Evolutionary conservation across 257 asterid genomes (phyloP).

Genomic region (Thymus mandschuricus): DNA sequence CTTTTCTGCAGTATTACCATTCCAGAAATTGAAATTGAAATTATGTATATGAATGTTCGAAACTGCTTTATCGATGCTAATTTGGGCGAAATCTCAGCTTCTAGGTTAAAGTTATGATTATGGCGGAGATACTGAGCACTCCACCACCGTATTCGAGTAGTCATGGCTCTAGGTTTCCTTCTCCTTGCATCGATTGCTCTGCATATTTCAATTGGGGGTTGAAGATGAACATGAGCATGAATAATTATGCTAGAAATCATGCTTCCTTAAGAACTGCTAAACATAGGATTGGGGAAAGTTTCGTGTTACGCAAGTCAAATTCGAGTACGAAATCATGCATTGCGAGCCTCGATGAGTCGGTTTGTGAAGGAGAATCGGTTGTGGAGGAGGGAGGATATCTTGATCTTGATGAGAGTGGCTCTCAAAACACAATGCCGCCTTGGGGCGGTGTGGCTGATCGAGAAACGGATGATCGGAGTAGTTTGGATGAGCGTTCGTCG

Average conservation of each 20-base stretch:
- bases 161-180: conserved; percentile 31
- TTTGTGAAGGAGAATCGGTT: conserved; percentile 32
- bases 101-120: conserved; percentile 35
- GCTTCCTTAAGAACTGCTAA: conserved; percentile 26
- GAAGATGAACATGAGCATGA: conserved; percentile 18
- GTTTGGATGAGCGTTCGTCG: conserved; percentile 12
- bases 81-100: conserved; percentile 23
- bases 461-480: conserved; percentile 26
- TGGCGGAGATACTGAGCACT: conserved; percentile 38
- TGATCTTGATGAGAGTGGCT: conserved; percentile 36
- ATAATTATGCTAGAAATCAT: conserved; percentile 18
- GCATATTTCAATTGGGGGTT: conserved; percentile 32
- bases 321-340: conserved; percentile 22
- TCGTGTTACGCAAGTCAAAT: conserved; percentile 13
- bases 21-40: conserved; percentile 24
- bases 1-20: conserved; percentile 9
- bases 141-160: conserved; percentile 33
- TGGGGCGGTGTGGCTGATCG: conserved; percentile 39
- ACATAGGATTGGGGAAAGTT: conserved; percentile 14
- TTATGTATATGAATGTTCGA: neutral
- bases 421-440: conserved; percentile 36
- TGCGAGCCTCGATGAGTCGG: conserved; percentile 46
- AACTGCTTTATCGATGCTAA: conserved; percentile 25
- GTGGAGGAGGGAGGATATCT: conserved; percentile 38
- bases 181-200: conserved; percentile 32